Conservation (phyloP, 192 early-diverging fungal species). For the Entomortierella parvispora region DNA sequence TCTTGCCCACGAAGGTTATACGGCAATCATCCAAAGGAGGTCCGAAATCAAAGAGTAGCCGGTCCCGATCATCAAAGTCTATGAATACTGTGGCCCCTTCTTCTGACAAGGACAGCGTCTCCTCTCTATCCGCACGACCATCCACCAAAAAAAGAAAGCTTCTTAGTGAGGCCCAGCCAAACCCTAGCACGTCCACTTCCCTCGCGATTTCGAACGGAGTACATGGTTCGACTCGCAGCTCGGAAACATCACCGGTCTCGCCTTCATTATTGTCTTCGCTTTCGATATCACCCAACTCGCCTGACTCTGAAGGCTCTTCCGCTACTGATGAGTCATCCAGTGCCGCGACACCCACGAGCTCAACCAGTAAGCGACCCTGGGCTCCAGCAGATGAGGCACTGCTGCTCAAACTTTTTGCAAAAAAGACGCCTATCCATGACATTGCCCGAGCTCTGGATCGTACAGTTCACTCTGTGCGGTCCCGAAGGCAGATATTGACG, state of each 20-base stretch:
- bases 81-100: no score
- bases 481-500: conserved; percentile 42
- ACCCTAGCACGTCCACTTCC: no score
- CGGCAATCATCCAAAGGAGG: no score
- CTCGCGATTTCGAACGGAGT: no score
- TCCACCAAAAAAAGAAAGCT: no score
- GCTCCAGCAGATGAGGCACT: conserved; percentile 27
- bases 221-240: neutral
- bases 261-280: conserved; percentile 10
- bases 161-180: no score
- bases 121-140: no score
- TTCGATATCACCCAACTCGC: neutral
- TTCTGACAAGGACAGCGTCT: no score
- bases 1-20: no score
- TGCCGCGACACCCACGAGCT: neutral
- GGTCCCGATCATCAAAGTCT: no score
- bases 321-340: conserved; percentile 3
- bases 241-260: conserved; percentile 10
- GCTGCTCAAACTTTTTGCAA: conserved; percentile 27
- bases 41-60: no score
- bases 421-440: conserved; percentile 31
- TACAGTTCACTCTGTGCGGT: conserved; percentile 44
- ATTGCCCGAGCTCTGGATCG: conserved; percentile 35
- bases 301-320: neutral
- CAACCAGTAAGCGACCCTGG: conserved; percentile 44